These are phyloP conservation scores for Candida fluviatilis DNA, from an alignment of 805 yeast species.

Conservation along the genomic window DNA sequence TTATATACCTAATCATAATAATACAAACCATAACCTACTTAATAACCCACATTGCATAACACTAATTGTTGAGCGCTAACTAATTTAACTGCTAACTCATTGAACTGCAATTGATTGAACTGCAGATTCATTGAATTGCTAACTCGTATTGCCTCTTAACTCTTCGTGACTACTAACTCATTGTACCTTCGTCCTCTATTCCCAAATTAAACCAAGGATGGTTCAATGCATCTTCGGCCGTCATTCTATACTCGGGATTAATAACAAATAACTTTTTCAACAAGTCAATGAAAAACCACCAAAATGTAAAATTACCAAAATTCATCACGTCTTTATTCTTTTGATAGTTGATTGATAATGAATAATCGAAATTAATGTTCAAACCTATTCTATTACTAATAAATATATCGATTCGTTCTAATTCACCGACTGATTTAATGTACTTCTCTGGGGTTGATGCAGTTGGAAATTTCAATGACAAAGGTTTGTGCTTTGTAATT, in stretches of 20 bases:
- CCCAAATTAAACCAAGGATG: slow-evolving; percentile 49
- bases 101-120: too few relatives aligned
- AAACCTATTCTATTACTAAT: slow-evolving; percentile 40
- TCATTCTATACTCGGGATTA: slow-evolving; percentile 34
- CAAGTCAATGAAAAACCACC: slow-evolving; percentile 67
- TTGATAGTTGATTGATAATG: slow-evolving; percentile 35
- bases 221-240: slow-evolving; percentile 39
- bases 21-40: too few relatives aligned
- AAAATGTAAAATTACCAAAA: slow-evolving; percentile 66
- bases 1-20: neutral
- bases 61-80: too few relatives aligned
- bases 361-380: slow-evolving; percentile 34
- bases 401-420: slow-evolving; percentile 41
- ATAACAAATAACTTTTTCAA: slow-evolving; percentile 35
- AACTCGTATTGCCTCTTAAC: too few relatives aligned
- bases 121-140: too few relatives aligned
- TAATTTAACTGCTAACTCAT: too few relatives aligned
- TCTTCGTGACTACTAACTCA: neutral
- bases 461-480: slow-evolving; percentile 36
- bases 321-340: slow-evolving; percentile 40
- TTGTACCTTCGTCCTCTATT: slow-evolving; percentile 43
- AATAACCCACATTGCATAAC: too few relatives aligned
- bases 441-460: slow-evolving; percentile 35
- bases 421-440: slow-evolving; percentile 34
- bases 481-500: slow-evolving; percentile 19